Base-by-base conservation (phyloP, 2,329 filamentous ascomycete species). In the Aspergillus sp. region DNA sequence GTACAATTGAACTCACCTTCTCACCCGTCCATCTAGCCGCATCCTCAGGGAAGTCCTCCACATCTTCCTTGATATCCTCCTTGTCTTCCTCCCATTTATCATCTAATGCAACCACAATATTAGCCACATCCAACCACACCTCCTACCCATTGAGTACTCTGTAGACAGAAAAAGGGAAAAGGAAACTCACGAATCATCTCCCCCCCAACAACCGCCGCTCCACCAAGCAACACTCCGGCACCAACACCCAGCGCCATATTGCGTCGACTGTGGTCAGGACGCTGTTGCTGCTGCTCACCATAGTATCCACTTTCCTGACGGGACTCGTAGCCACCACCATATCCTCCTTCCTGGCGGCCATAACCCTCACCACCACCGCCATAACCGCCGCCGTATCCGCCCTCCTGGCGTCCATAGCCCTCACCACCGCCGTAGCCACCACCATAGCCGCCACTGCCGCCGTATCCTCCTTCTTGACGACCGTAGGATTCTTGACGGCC, bases 191-290 rank as follows among this genome's bases (percentile, higher is more conserved):
- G 69, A 32, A 79, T 73, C 67, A 80, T 74, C 55, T 79, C 71
- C 5, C 77, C 78, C 59, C 81, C 80, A 60, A 80, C 65, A 55
- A 81, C 58, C 47, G 78, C 80, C 57, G 79, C 79, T 15, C 78
- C 80, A 8, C 47, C 47, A 28, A 30, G 13, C 4, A 75, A 72
- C 17, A 79, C 55, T 4, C 80, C 80, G 1, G 75, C 76, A 19
- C 72, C 79, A 3, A 72, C 77, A 32, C 76, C 80, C 17, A 77
- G 65, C 1, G 74, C 76, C 8, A 32, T 61, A 60, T 47, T 66
- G 52, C 39, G 61, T 49, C 43, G 58, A 55, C 47, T 61, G 43
- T 69, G 58, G 8, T 66, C 23, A 28, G 51, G 57, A 25, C 55
- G 56, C 54, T 72, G 58, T 52, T 70, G 59, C 9, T 66, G 51